Evolutionary conservation across 441 rosid species (phyloP).

Genomic region (Iberis amara): DNA sequence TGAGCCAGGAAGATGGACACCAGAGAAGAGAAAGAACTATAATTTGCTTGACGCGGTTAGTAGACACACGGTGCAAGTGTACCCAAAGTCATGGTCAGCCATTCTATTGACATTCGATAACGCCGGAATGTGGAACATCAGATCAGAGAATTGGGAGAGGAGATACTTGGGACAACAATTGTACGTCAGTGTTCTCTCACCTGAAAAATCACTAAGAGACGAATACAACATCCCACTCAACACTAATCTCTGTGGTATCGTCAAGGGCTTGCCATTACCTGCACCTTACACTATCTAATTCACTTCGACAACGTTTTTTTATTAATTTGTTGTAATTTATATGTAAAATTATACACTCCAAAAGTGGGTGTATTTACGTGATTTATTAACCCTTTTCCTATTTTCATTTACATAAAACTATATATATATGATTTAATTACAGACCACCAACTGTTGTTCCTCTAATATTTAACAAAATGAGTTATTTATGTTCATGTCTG

Average conservation of each 20-base stretch:
- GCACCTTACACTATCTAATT: conserved; percentile 32
- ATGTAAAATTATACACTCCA: too few species aligned
- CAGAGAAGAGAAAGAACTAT: conserved; percentile 57
- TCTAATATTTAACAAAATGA: too few species aligned
- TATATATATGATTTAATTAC: too few species aligned
- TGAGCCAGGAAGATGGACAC: conserved; percentile 56
- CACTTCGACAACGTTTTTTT: neutral
- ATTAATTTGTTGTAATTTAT: too few species aligned
- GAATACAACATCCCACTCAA: conserved; percentile 57
- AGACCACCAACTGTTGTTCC: too few species aligned
- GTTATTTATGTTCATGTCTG: too few species aligned
- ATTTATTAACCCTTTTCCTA: too few species aligned
- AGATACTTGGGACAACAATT: conserved; percentile 58
- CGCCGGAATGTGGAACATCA: conserved; percentile 71
- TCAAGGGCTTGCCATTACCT: conserved; percentile 46
- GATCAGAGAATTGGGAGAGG: conserved; percentile 53
- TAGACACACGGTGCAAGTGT: conserved; percentile 66
- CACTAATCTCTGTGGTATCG: conserved; percentile 45
- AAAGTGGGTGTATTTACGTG: too few species aligned
- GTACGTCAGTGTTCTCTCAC: conserved; percentile 53
- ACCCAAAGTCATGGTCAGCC: conserved; percentile 73
- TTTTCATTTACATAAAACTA: too few species aligned
- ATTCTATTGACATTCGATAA: conserved; percentile 59
- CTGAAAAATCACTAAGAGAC: conserved; percentile 49
- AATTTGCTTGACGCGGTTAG: conserved; percentile 68